These are phyloP conservation scores for Tolypocladium endophyticum DNA, from an alignment of 2,329 filamentous ascomycete genomes.

Conservation along the genomic window DNA sequence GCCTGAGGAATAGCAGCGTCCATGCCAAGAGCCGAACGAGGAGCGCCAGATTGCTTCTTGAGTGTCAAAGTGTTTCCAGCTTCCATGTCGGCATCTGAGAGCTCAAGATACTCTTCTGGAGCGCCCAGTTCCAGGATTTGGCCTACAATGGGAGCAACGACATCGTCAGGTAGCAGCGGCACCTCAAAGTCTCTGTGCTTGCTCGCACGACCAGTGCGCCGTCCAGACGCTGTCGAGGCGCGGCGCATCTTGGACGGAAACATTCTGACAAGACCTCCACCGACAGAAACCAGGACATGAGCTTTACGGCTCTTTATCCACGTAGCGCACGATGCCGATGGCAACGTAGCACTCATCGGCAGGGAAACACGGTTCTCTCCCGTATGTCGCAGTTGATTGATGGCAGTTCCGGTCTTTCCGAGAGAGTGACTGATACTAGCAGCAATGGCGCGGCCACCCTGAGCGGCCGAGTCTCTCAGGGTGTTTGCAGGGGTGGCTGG, in stretches of 20 bases:
- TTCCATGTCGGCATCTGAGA: conserved; percentile 42
- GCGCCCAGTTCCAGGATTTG: conserved; percentile 39
- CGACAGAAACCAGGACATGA: conserved; percentile 53
- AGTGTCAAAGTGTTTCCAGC: conserved; percentile 43
- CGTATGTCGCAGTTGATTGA: conserved; percentile 62
- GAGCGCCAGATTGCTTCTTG: conserved; percentile 26
- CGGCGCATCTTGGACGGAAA: conserved; percentile 50
- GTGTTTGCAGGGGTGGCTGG: conserved; percentile 26
- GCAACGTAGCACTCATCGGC: conserved; percentile 42
- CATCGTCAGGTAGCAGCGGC: conserved; percentile 49
- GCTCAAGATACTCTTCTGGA: conserved; percentile 44
- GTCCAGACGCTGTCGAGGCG: conserved; percentile 41
- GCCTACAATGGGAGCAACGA: conserved; percentile 44
- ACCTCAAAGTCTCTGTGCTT: conserved; percentile 59
- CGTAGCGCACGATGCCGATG: conserved; percentile 48
- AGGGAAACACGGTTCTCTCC: conserved; percentile 66
- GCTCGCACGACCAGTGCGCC: conserved; percentile 40
- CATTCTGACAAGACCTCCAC: conserved; percentile 54
- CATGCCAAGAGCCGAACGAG: conserved; percentile 30
- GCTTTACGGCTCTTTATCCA: conserved; percentile 55
- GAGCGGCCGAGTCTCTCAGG: conserved; percentile 51
- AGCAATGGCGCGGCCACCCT: conserved; percentile 61
- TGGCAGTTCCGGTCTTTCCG: conserved; percentile 59
- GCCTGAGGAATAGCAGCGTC: conserved; percentile 62
- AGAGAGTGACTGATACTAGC: conserved; percentile 66